Evolutionary conservation across 176 grass and related monocot genomes (phyloP).

Genomic region (Carex kokanica): DNA sequence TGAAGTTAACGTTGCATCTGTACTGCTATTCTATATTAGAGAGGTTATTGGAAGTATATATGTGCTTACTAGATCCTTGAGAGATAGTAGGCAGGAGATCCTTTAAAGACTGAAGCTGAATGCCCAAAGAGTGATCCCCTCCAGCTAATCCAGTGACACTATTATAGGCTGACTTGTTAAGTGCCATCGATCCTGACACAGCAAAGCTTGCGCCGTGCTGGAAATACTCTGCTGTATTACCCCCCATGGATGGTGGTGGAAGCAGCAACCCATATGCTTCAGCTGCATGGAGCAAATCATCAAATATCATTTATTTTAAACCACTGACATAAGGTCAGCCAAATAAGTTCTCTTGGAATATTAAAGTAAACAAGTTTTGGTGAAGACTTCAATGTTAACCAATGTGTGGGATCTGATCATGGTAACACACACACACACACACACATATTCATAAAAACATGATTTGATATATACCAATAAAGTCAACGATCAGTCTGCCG

Average conservation of each 20-base stretch:
- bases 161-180: background rate
- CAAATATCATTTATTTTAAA: too few relatives aligned
- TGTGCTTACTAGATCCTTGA: conserved; percentile 12
- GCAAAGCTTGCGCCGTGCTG: background rate
- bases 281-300: background rate
- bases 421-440: background rate
- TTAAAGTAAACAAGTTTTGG: background rate
- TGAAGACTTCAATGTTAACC: background rate
- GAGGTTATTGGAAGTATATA: background rate
- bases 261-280: background rate
- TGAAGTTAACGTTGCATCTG: background rate
- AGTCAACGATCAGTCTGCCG: conserved; percentile 24
- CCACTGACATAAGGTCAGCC: too few relatives aligned
- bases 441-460: background rate
- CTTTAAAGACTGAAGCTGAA: conserved; percentile 21
- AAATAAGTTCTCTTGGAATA: too few relatives aligned
- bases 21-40: background rate
- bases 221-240: background rate
- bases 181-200: background rate
- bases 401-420: background rate
- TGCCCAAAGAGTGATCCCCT: background rate
- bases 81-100: too few relatives aligned
- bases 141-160: background rate
- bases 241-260: background rate
- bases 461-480: background rate